Evolutionary conservation across 176 grass and related monocot genomes (phyloP).

Genomic region (Lolium perenne): DNA sequence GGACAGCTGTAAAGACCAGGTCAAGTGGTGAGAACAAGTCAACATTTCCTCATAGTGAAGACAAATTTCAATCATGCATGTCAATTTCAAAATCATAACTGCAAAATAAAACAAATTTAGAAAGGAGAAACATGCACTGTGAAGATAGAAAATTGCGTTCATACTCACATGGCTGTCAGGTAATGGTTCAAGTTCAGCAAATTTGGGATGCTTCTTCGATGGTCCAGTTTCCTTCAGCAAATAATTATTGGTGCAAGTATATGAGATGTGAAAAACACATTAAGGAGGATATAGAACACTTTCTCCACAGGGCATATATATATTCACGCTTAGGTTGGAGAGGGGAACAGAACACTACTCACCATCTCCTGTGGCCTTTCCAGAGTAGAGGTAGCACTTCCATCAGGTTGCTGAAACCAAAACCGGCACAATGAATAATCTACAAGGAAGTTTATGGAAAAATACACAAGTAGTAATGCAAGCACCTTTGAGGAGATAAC

Average conservation of each 20-base stretch:
- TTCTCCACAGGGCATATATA: constrained; percentile 2
- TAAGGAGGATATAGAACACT: background rate
- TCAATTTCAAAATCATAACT: background rate
- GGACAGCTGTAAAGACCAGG: constrained; percentile 58
- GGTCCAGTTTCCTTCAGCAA: constrained; percentile 41
- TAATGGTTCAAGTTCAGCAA: constrained; percentile 33
- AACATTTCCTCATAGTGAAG: constrained; percentile 23
- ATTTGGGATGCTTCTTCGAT: constrained; percentile 46
- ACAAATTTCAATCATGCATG: constrained; percentile 26
- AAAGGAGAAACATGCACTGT: background rate
- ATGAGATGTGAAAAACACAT: background rate
- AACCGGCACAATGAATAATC: constrained; percentile 1
- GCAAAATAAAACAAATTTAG: constrained; percentile 6
- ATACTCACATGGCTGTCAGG: constrained; percentile 52
- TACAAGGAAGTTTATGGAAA: background rate
- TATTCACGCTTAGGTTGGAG: background rate
- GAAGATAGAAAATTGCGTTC: background rate
- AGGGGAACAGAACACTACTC: constrained; percentile 33
- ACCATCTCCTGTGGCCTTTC: constrained; percentile 58
- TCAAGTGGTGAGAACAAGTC: constrained; percentile 25
- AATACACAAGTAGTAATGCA: background rate
- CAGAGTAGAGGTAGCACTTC: constrained; percentile 47
- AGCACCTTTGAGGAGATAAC: background rate
- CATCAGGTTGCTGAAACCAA: constrained; percentile 80
- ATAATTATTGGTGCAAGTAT: background rate